A percentile compares a stretch with the other conserved stretches of the same genome.
Conservation (phyloP, 2,329 filamentous ascomycete species). For the Fusarium sp. region DNA sequence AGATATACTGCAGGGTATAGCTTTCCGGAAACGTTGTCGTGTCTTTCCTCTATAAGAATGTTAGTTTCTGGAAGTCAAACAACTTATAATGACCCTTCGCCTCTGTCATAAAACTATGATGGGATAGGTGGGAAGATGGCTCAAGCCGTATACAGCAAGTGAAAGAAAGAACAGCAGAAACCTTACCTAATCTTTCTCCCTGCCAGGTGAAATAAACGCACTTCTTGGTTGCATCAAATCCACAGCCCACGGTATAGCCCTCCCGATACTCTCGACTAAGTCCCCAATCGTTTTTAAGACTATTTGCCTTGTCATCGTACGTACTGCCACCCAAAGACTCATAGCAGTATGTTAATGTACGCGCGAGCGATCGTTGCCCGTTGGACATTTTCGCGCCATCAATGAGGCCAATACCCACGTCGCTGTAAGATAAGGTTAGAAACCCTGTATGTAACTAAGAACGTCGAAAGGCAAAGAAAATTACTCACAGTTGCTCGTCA, state of each 20-base stretch:
- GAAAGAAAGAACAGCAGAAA: neutral
- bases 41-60: neutral
- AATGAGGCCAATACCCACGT: neutral
- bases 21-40: neutral
- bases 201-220: neutral
- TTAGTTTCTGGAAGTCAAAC: neutral
- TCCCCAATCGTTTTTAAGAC: neutral
- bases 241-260: neutral
- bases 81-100: too few relatives aligned
- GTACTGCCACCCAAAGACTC: neutral
- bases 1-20: neutral
- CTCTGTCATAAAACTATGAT: too few relatives aligned
- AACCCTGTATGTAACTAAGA: neutral
- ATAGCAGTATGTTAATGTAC: neutral
- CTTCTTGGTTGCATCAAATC: neutral
- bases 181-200: neutral
- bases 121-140: accelerated
- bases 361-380: neutral
- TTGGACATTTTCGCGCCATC: neutral
- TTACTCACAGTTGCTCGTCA: neutral
- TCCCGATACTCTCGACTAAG: neutral
- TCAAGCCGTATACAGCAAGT: too few relatives aligned
- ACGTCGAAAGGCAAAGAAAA: neutral
- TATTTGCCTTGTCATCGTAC: neutral
- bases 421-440: neutral